phyloP scores from a whole-genome alignment of 176 grass and related monocot species.

The Cenchrus americanus region DNA sequence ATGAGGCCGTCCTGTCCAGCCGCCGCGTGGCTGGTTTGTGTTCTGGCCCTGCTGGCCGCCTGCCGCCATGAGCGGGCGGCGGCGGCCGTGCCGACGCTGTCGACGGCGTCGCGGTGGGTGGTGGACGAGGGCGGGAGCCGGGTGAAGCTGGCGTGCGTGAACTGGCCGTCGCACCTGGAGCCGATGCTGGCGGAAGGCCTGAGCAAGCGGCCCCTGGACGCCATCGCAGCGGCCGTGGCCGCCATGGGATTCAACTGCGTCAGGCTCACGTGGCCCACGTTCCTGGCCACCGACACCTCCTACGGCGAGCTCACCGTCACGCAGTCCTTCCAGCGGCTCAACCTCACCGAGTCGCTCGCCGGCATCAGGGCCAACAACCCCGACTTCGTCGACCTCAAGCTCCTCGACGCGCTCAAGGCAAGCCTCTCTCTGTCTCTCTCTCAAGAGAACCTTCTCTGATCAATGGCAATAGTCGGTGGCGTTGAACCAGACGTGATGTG shows the following conservation, averaged over 20 bases:
- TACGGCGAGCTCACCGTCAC: slow-evolving; percentile 62
- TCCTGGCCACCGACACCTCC: slow-evolving; percentile 68
- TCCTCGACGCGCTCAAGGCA: slow-evolving; percentile 86
- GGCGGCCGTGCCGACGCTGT: slow-evolving; percentile 44
- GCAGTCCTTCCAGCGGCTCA: slow-evolving; percentile 64
- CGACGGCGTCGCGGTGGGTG: slow-evolving; percentile 80
- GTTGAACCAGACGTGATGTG: neutral
- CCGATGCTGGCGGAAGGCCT: slow-evolving; percentile 81
- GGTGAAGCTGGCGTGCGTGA: slow-evolving; percentile 93
- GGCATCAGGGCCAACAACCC: slow-evolving; percentile 65
- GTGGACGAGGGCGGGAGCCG: slow-evolving; percentile 61
- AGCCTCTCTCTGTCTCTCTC: neutral
- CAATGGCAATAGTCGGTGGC: neutral
- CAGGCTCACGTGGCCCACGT: slow-evolving; percentile 80
- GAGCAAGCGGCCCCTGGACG: slow-evolving; percentile 58
- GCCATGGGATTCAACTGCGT: slow-evolving; percentile 94
- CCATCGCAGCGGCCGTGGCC: slow-evolving; percentile 57
- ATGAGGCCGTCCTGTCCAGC: slow-evolving; percentile 40
- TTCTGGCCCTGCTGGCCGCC: neutral
- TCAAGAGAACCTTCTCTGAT: neutral
- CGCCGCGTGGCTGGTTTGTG: slow-evolving; percentile 40
- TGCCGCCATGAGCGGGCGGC: neutral
- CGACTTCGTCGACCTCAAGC: slow-evolving; percentile 62
- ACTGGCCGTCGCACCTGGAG: slow-evolving; percentile 93
- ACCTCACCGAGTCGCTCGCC: slow-evolving; percentile 61